Evolutionary conservation across 2,329 filamentous ascomycete genomes (phyloP).

Genomic region (Alternaria burnsii): DNA sequence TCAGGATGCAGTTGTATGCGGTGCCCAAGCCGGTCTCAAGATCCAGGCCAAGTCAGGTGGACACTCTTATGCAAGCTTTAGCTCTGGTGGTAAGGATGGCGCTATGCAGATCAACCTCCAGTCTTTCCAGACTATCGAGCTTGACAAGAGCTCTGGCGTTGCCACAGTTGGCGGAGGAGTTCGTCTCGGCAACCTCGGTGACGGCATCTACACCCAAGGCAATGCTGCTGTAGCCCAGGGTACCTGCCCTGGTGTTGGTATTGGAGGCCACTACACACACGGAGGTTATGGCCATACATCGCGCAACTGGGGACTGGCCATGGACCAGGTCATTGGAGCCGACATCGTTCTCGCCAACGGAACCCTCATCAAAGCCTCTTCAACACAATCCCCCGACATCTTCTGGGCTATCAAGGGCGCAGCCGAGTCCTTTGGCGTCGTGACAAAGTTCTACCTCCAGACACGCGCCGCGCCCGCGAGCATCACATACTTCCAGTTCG

Average conservation of each 20-base stretch:
- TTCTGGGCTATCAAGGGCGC: constrained; percentile 56
- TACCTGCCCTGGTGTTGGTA: constrained; percentile 60
- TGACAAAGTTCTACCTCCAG: constrained; percentile 50
- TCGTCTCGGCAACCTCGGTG: constrained; percentile 54
- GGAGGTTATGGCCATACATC: constrained; percentile 49
- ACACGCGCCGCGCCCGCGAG: constrained; percentile 38
- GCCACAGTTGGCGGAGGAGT: constrained; percentile 60
- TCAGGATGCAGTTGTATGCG: constrained; percentile 66
- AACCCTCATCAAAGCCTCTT: constrained; percentile 47
- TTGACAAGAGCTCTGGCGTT: constrained; percentile 53
- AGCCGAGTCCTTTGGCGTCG: constrained; percentile 53
- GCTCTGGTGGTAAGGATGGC: constrained; percentile 60
- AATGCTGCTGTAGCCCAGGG: constrained; percentile 59
- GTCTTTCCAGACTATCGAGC: constrained; percentile 54
- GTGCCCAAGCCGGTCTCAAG: constrained; percentile 58
- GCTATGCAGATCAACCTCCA: constrained; percentile 60
- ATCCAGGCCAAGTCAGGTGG: constrained; percentile 71
- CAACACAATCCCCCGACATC: constrained; percentile 49
- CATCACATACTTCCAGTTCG: constrained; percentile 42
- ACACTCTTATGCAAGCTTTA: constrained; percentile 67
- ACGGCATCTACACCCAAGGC: constrained; percentile 46
- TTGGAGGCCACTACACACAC: constrained; percentile 49
- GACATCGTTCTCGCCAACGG: constrained; percentile 53
- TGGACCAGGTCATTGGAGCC: constrained; percentile 46
- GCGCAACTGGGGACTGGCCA: constrained; percentile 47